These are phyloP conservation scores for Boletus sensibilis DNA, from an alignment of 768 basidiomycete species.

Conservation along the genomic window DNA sequence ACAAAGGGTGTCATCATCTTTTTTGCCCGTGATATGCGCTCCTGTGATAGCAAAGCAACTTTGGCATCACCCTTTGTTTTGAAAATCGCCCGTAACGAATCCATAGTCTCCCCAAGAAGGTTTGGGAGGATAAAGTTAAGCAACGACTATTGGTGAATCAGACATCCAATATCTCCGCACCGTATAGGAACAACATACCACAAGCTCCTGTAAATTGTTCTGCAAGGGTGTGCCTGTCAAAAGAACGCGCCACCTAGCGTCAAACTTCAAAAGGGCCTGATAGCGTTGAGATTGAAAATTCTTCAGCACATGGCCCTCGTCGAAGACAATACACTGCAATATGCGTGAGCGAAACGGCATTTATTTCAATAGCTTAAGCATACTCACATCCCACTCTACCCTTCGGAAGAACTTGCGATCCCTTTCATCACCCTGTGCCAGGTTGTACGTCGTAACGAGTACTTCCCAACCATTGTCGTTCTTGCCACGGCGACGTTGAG, in stretches of 20 bases:
- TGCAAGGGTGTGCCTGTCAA: conserved; percentile 95
- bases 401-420: conserved; percentile 93
- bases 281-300: conserved; percentile 98
- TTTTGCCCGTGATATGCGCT: conserved; percentile 92
- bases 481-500: conserved; percentile 46
- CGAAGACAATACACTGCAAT: conserved; percentile 83
- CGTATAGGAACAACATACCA: conserved; percentile 49
- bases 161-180: conserved; percentile 4
- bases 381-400: conserved; percentile 87
- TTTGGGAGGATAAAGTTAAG: conserved; percentile 97
- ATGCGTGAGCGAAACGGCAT: background rate
- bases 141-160: conserved; percentile 61
- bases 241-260: conserved; percentile 85
- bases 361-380: background rate
- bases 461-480: conserved; percentile 80
- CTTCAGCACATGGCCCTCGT: conserved; percentile 96
- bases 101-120: conserved; percentile 76
- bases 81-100: conserved; percentile 89
- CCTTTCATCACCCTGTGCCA: conserved; percentile 82
- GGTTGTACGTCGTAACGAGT: conserved; percentile 92
- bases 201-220: conserved; percentile 86
- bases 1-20: conserved; percentile 99
- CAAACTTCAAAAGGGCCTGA: conserved; percentile 79
- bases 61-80: conserved; percentile 94
- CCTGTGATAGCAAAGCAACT: conserved; percentile 83